A percentile compares a stretch with the other conserved stretches of the same genome.
phyloP scores from a whole-genome alignment of 208 protist genomes.

The Trichomonas tenax region DNA sequence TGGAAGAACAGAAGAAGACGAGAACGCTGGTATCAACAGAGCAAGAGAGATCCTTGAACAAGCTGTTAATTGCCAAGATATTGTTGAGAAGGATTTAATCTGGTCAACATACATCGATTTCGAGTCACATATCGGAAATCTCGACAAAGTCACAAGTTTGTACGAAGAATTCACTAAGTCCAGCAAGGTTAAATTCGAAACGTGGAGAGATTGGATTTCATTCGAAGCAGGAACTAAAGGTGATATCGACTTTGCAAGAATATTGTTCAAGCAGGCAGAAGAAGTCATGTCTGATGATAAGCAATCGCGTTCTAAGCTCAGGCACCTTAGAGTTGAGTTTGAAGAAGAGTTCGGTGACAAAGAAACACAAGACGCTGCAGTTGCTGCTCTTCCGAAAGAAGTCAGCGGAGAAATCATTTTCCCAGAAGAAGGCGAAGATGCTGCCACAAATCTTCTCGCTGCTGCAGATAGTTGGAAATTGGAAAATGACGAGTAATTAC shows the following conservation, averaged over 20 bases:
- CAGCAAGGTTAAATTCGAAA: not conserved
- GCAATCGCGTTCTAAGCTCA: not conserved
- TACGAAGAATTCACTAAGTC: not conserved
- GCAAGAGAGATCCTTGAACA: not conserved
- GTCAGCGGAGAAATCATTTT: not conserved
- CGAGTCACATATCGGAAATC: not conserved
- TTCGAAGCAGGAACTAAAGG: not conserved
- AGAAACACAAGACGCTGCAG: not conserved
- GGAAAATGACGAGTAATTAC: not conserved
- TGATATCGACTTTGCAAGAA: not conserved
- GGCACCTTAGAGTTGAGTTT: not conserved
- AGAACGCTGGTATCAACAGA: not conserved
- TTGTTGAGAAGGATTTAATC: not conserved
- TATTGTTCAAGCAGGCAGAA: not conserved
- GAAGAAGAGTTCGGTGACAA: not conserved
- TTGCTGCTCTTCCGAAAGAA: not conserved
- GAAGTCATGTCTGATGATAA: not conserved
- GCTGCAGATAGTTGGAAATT: not conserved
- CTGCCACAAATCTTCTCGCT: not conserved
- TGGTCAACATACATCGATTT: slow-evolving; percentile 7
- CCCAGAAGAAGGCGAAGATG: not conserved
- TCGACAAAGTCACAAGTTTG: not conserved
- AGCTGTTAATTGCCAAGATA: not conserved
- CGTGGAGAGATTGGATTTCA: not conserved
- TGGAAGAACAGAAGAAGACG: not conserved